Evolutionary conservation across 1,139 yeast genomes (phyloP), one percentile per base, ranked within the genome.

Genomic region (Tardiomyces blankii): DNA sequence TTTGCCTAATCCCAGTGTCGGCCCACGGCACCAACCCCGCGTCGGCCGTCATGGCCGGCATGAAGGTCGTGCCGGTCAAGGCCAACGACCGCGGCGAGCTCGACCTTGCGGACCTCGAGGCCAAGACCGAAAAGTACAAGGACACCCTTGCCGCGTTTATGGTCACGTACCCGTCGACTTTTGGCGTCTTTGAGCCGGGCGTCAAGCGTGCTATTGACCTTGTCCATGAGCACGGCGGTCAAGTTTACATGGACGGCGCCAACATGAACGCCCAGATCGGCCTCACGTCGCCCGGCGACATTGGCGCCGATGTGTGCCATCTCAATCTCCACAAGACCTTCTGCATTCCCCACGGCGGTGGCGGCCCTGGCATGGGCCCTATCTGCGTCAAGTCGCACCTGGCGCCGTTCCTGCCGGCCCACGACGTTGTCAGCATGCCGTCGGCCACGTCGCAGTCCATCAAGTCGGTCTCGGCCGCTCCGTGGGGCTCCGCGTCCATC

Each of bases 1-100:
- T 91, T 48, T 91, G 96, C 66, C 75, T 91, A 62, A 91, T 91
- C 56, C 98, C 98, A 13, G 95, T 89, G 9, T 81, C 93, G 60
- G 98, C 98, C 1, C 98, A 91, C 61, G 98, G 98, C 49, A 91
- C 98, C 33, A 91, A 91, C 63, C 98, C 98, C 19, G 98, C 98
- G 0, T 86, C 96, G 42, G 97, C 98, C 16, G 88, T 96, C 41
- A 91, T 91, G 95, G 82, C 95, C 58, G 96, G 96, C 40, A 70
- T 91, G 65, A 87, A 86, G 66, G 97, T 91, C 44, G 86, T 91
- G 21, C 82, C 97, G 7, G 86, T 91, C 48, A 87, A 88, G 65
- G 91, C 98, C 69, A 71, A 82, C 48, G 63, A 72, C 16, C 78
- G 87, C 59, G 98, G 98, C 49, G 86, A 94, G 48, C 76, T 91